Base-by-base conservation (phyloP, 768 basidiomycete species). In the Boletus bicolor region DNA sequence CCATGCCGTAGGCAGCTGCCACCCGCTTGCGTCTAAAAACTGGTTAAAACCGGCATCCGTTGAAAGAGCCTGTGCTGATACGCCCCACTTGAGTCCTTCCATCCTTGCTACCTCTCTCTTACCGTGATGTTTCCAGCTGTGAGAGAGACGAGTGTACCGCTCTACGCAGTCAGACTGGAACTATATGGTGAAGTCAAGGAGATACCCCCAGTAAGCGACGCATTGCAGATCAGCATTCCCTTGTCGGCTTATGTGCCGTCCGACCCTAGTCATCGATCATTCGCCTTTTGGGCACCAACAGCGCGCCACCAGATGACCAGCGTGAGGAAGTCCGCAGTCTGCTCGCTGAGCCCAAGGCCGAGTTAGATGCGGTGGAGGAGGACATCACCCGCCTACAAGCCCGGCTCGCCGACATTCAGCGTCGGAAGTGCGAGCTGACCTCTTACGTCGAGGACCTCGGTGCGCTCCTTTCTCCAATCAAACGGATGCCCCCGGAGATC, bases 401-500 rank as follows among this genome's bases (percentile, higher is more conserved):
- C 54, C 68, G 68, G 55, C 69, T 69, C 24, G 67, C 60, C 34
- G 65, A 69, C 38, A 48, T 67, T 30, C 69, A 69, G 58, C 67
- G 56, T 21, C 61, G 68, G 47, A 68, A 67, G 58, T 41, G 51
- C 46, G 69, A 69, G 42, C 59, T 69, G 32, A 49, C 57, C 14
- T 64, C 64, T 30, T 71, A 69, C 53, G 65, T 69, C 51, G 68
- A 71, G 56, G 68, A 69, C 57, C 68, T 69, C 48, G 67, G 61
- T 51, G 69, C 68, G n/a, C 65, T 71, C 54, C 64, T 69, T 26
- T 69, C 68, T 19, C 68, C 68, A 47, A 70, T 70, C 56, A 68
- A 58, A 24, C 68, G 68, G 45, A 69, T 70, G 67, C 68, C 68
- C 12, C 68, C 69, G 24, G 68, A 70, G 59, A 70, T 70, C 62